A percentile compares a stretch with the other conserved stretches of the same genome.
phyloP scores from a whole-genome alignment of 1,284 basidiomycete genomes.

The Fistulina hepatica region DNA sequence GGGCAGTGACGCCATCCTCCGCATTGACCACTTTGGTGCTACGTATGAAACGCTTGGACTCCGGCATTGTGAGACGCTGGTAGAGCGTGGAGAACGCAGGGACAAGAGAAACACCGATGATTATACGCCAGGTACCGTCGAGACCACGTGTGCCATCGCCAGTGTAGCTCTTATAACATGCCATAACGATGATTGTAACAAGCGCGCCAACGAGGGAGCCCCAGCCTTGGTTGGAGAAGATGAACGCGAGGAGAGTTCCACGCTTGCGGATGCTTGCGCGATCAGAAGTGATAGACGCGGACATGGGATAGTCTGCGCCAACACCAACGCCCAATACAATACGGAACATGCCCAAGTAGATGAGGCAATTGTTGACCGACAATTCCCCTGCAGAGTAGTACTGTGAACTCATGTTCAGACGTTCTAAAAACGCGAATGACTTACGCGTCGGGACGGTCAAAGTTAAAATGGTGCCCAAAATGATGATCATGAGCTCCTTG shows the following conservation, averaged over 20 bases:
- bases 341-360: slow-evolving; percentile 8
- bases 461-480: slow-evolving; percentile 48
- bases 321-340: slow-evolving; percentile 48
- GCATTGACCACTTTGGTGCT: slow-evolving; percentile 91
- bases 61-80: slow-evolving; percentile 70
- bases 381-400: slow-evolving; percentile 61
- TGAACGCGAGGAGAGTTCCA: slow-evolving; percentile 63
- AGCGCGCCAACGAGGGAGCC: slow-evolving; percentile 65
- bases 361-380: slow-evolving; percentile 32
- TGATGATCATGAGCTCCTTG: slow-evolving; percentile 62
- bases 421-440: slow-evolving; percentile 47
- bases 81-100: slow-evolving; percentile 60
- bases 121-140: slow-evolving; percentile 51
- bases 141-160: slow-evolving; percentile 32
- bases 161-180: slow-evolving; percentile 61
- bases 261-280: slow-evolving; percentile 67
- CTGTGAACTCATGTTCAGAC: too few relatives aligned
- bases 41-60: slow-evolving; percentile 79
- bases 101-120: slow-evolving; percentile 62
- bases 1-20: slow-evolving; percentile 67
- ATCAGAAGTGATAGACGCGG: slow-evolving; percentile 61
- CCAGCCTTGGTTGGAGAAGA: slow-evolving; percentile 63
- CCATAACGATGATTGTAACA: slow-evolving; percentile 55
- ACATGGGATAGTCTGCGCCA: slow-evolving; percentile 63
- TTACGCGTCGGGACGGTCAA: slow-evolving; percentile 43